Conservation (phyloP, 2,329 filamentous ascomycete species). For the Periglandula ipomoeae region DNA sequence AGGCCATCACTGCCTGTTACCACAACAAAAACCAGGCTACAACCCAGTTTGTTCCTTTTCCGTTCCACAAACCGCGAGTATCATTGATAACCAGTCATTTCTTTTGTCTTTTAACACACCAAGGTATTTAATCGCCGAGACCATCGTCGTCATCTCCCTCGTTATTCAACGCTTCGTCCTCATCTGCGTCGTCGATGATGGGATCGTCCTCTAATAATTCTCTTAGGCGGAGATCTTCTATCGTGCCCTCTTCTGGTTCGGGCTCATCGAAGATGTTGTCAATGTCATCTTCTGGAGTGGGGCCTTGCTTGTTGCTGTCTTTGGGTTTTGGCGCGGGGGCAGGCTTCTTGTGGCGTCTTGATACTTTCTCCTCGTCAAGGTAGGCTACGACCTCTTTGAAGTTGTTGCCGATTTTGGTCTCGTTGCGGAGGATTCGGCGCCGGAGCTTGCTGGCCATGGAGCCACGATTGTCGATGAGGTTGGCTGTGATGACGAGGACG, state of each 20-base stretch:
- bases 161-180: slow-evolving; percentile 21
- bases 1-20: neutral
- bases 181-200: slow-evolving; percentile 26
- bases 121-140: slow-evolving; percentile 30
- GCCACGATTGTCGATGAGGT: slow-evolving; percentile 59
- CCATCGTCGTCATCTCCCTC: slow-evolving; percentile 37
- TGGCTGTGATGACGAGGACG: slow-evolving; percentile 68
- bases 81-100: neutral
- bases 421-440: slow-evolving; percentile 69
- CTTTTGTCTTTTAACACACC: neutral
- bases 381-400: slow-evolving; percentile 77
- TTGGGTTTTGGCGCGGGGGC: slow-evolving; percentile 13
- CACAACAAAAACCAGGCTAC: neutral
- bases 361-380: slow-evolving; percentile 60
- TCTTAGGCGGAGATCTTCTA: slow-evolving; percentile 45
- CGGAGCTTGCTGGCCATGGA: slow-evolving; percentile 54
- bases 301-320: slow-evolving; percentile 23
- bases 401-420: slow-evolving; percentile 69
- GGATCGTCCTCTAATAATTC: slow-evolving; percentile 45
- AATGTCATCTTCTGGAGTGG: slow-evolving; percentile 32
- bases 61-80: neutral
- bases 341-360: slow-evolving; percentile 32
- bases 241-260: slow-evolving; percentile 49
- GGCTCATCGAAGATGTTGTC: slow-evolving; percentile 37
- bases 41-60: neutral